These are phyloP conservation scores for Naegleria gruberi DNA, from an alignment of 208 protist species.

Conservation along the genomic window DNA sequence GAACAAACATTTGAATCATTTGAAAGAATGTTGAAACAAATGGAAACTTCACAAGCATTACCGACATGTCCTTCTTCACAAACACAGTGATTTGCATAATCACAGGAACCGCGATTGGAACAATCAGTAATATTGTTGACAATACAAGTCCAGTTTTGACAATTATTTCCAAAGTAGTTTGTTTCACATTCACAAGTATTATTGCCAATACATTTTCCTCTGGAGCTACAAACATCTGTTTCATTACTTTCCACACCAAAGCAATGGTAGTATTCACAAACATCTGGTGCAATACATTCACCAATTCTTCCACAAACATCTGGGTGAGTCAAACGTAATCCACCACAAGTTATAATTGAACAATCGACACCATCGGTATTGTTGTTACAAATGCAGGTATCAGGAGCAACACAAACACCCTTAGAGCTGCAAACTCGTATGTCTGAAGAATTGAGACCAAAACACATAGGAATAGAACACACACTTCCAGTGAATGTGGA, in stretches of 20 bases:
- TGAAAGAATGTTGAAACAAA: background rate
- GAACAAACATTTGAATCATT: background rate
- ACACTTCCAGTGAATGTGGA: background rate
- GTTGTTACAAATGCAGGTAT: background rate
- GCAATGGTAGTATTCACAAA: background rate
- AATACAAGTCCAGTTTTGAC: background rate
- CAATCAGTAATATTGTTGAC: background rate
- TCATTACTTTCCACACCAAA: background rate
- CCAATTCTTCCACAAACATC: background rate
- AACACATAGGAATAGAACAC: background rate
- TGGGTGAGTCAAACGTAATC: background rate
- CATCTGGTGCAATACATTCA: background rate
- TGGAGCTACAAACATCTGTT: background rate
- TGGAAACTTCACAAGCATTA: background rate
- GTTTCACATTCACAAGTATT: background rate
- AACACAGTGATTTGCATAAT: background rate
- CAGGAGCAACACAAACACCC: background rate
- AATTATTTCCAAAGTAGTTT: background rate
- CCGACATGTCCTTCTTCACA: background rate
- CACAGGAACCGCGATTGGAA: background rate
- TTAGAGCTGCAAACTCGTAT: background rate
- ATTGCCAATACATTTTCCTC: background rate
- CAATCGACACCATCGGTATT: background rate
- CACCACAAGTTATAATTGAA: background rate
- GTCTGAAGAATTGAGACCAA: background rate